Percentiles rank a stretch among this genome's conserved stretches.
phyloP scores from a whole-genome alignment of 2,329 filamentous ascomycete species.

The Aspergillus tanneri region DNA sequence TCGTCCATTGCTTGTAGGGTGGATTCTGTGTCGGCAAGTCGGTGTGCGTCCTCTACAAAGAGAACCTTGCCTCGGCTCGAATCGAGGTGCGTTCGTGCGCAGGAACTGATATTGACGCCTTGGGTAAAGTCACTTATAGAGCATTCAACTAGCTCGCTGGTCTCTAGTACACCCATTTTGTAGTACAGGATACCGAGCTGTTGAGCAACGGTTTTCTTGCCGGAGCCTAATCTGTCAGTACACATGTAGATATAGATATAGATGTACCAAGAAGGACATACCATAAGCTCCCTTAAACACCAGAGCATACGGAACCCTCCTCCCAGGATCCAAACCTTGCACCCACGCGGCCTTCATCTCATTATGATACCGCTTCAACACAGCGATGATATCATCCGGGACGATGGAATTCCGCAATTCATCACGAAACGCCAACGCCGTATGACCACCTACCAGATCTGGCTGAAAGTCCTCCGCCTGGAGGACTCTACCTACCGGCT shows the following conservation, averaged over 20 bases:
- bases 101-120: constrained; percentile 7
- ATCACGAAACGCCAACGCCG: constrained; percentile 16
- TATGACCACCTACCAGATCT: constrained; percentile 8
- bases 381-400: constrained; percentile 19
- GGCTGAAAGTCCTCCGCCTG: constrained; percentile 16
- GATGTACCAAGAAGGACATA: neutral
- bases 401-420: constrained; percentile 18
- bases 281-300: constrained; percentile 23
- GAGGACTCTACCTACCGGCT: constrained; percentile 12
- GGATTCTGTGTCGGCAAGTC: constrained; percentile 16
- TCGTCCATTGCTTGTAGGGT: constrained; percentile 16
- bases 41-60: constrained; percentile 21
- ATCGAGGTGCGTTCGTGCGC: constrained; percentile 15
- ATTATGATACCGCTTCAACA: constrained; percentile 20
- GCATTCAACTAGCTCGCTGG: constrained; percentile 15
- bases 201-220: constrained; percentile 18
- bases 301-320: constrained; percentile 16
- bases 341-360: constrained; percentile 23
- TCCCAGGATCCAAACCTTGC: constrained; percentile 14
- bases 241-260: neutral
- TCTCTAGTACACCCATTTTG: constrained; percentile 21
- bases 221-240: constrained; percentile 13
- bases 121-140: constrained; percentile 17
- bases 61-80: constrained; percentile 17
- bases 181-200: constrained; percentile 21